Conservation (phyloP, 176 grass and related monocot genomes). For the Rhynchospora tenuis region DNA sequence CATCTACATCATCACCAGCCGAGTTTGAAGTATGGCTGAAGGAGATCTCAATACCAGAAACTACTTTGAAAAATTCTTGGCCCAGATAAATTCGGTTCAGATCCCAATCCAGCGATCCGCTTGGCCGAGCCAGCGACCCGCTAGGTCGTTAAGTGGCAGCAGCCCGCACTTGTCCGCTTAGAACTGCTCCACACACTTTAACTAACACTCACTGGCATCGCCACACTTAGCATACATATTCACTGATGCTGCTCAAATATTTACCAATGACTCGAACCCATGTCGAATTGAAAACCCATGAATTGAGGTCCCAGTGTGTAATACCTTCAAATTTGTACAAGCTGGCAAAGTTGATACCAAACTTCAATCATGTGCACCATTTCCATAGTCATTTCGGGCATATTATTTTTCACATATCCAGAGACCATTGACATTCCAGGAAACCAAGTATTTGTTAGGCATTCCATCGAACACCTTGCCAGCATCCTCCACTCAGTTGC, state of each 20-base stretch:
- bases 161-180: too few species aligned
- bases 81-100: too few species aligned
- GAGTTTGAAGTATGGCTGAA: conserved; percentile 95
- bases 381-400: conserved; percentile 29
- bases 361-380: conserved; percentile 53
- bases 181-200: too few species aligned
- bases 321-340: conserved; percentile 38
- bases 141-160: too few species aligned
- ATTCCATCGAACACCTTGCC: conserved; percentile 62
- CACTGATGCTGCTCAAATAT: conserved; percentile 49
- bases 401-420: conserved; percentile 43
- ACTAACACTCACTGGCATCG: too few species aligned
- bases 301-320: conserved; percentile 31
- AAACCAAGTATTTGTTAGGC: conserved; percentile 45
- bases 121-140: too few species aligned
- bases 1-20: conserved; percentile 55
- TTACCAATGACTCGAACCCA: conserved; percentile 24
- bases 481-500: conserved; percentile 24
- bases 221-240: conserved; percentile 86
- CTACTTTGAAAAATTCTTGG: conserved; percentile 85
- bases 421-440: conserved; percentile 73
- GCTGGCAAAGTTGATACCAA: conserved; percentile 59
- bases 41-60: conserved; percentile 90
- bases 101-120: too few species aligned
- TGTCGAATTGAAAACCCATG: conserved; percentile 33